Evolutionary conservation across 2,329 filamentous ascomycete genomes (phyloP), one percentile per base, ranked within the genome.

Genomic region (Trichoderma asperellum): DNA sequence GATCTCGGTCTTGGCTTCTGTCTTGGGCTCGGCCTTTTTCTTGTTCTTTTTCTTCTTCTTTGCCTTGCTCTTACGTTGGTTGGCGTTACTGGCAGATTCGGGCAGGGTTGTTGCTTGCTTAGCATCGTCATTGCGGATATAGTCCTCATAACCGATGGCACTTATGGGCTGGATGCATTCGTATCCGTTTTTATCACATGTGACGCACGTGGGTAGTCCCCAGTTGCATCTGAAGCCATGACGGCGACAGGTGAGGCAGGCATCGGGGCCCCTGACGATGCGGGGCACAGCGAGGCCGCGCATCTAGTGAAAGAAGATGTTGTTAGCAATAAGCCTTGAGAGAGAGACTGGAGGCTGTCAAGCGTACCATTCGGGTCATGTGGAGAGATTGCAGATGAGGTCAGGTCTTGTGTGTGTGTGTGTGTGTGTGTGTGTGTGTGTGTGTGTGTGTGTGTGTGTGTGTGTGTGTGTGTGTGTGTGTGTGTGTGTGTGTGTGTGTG

Each of bases 191-290:
- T 85, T 81, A 74, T 83, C 83, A 76, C 85, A 87, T 73, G 86
- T 85, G 62, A 79, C 82, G 74, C 86, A 87, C 21, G 82, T 75
- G 7, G 85, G 85, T 69, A 83, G 81, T 71, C 82, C 81, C 76
- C 87, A 85, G 72, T 86, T 84, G 74, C 85, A 87, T 72, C 84
- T 82, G 72, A 86, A 86, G 76, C 87, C 87, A 70, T 84, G 80
- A 47, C 84, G 83, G 71, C 83, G 81, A 76, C 83, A 85, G 34
- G 82, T 84, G 75, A 84, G 77, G 76, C 83, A 85, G 69, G 82
- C 82, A 18, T 81, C 79, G 72, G 80, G 74, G 71, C 75, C 77
- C 70, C 78, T 74, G 68, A 80, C 79, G 70, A 80, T 79, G 70
- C 78, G 78, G 72, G 76, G 53, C 63, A 58, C 35, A 3, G n/a